Base-by-base conservation (phyloP, 2,329 filamentous ascomycete genomes). In the Penicillium sp. region DNA sequence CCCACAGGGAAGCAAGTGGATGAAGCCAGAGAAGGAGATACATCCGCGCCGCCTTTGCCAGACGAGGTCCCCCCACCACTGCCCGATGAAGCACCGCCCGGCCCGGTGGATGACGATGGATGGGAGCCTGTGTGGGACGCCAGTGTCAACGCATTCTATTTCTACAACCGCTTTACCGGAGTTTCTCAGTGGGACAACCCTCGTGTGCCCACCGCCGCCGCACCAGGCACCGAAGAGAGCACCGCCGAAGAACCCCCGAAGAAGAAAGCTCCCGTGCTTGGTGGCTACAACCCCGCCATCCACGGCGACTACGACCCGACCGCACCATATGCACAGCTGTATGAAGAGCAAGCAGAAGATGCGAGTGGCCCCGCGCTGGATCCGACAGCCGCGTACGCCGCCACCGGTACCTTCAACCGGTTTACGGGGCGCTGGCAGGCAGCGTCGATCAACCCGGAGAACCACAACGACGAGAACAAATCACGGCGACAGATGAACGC, bases 261-360 rank as follows among this genome's bases (percentile, higher is more conserved):
- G 42, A 61, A 62, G 55, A 68, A 68, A 60, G 60, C 74, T 48
- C 74, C 82, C 20, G 81, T 80, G 5, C 57, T 64, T 10, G 86
- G 87, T 52, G 91, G 92, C 55, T 99, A 99, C 76, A 96, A 97
- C 68, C 94, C 94, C 1, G 89, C 90, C 22, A 92, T 99, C 41
- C 94, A 99, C 70, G 94, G 94, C 62, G 88, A 92, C 75, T 99
- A 96, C 76, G 94, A 99, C 65, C 91, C 92, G 4, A 94, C 87
- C 54, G 92, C 94, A n/a, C 89, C 91, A 76, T 99, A 99, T 69
- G 92, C 94, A 10, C 81, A 89, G 67, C 76, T 78, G 41, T 69
- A 79, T 40, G 71, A 72, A 36, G 71, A 71, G 6, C 60, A 64
- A 43, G 69, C 70, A 10, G 63, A 68, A 9, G 50, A 57, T 2